These are phyloP conservation scores for Aspergillus intermedius DNA, from an alignment of 2,329 filamentous ascomycete genomes.

Conservation along the genomic window DNA sequence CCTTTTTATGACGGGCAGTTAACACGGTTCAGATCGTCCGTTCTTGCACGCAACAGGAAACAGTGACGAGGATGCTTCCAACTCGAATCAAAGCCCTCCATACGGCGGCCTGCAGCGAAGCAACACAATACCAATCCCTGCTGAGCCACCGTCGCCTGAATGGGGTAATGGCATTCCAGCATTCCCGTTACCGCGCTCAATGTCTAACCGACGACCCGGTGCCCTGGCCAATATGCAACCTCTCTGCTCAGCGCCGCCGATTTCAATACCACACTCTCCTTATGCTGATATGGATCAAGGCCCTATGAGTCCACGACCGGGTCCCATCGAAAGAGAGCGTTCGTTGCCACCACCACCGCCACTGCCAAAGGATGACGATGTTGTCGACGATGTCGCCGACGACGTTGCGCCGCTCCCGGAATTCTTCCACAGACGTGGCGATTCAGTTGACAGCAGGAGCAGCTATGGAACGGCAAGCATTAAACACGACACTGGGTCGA, in stretches of 20 bases:
- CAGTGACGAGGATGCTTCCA: neutral
- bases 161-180: slow-evolving; percentile 36
- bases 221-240: slow-evolving; percentile 16
- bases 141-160: slow-evolving; percentile 40
- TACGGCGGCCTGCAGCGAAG: neutral
- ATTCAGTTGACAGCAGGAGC: slow-evolving; percentile 30
- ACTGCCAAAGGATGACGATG: slow-evolving; percentile 3
- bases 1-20: neutral
- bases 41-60: slow-evolving; percentile 50
- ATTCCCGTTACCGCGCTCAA: slow-evolving; percentile 42
- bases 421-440: slow-evolving; percentile 14
- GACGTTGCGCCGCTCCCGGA: neutral
- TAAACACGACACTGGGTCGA: slow-evolving; percentile 23
- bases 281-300: neutral
- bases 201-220: slow-evolving; percentile 16
- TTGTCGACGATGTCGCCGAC: neutral
- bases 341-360: slow-evolving; percentile 2
- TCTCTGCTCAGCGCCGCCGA: slow-evolving; percentile 14
- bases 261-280: slow-evolving; percentile 11
- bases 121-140: slow-evolving; percentile 18
- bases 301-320: neutral
- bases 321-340: neutral
- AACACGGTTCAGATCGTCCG: slow-evolving; percentile 28
- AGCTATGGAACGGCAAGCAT: slow-evolving; percentile 37
- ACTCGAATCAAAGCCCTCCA: neutral